Evolutionary conservation across 176 grass and related monocot genomes (phyloP), one percentile per base, ranked within the genome.

Genomic region (Avena insularis): DNA sequence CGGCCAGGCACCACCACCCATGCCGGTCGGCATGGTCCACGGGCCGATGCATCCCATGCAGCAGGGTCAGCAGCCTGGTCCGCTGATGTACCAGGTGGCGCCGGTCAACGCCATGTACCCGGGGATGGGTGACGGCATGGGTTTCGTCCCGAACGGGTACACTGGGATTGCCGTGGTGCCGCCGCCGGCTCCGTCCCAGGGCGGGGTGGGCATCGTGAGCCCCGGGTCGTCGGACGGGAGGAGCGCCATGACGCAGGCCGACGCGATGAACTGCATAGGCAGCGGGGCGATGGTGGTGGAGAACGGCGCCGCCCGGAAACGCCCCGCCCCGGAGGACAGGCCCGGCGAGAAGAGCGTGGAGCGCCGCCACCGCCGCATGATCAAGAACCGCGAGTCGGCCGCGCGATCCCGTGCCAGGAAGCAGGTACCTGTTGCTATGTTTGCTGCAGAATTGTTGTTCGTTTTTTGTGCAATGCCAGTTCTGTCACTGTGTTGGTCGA

Each of bases 341-440:
- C 58, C 27, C 0, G 56, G 80, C 4, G 92, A 96, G 82, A 98
- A 90, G 87, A 91, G 87, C 55, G 94, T 96, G 45, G 96, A 96
- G 82, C 90, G 90, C 54, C 91, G 89, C 71, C 96, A 98, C 83
- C 86, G 96, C 27, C 87, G 96, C 56, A 98, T 98, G 96, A 94
- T 98, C 86, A 98, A 98, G 88, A 98, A 98, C 82, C 86, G 92
- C 0, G 96, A 98, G 76, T 96, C 96, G 3, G 96, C 93, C 1
- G 92, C 96, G 11, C 75, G 93, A 12, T 98, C 96, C 8, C 93
- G 96, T 3, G 96, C 96, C 54, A 89, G 93, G 50, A 98, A 98
- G 75, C 93, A 98, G 96, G 96, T 98, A 61, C 2, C 27, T 11
- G 3, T 54, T 8, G 40, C 7, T 7, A 19, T 40, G 1, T 50